phyloP scores from a whole-genome alignment of 305 asterid species.

The Rubia tinctorum region DNA sequence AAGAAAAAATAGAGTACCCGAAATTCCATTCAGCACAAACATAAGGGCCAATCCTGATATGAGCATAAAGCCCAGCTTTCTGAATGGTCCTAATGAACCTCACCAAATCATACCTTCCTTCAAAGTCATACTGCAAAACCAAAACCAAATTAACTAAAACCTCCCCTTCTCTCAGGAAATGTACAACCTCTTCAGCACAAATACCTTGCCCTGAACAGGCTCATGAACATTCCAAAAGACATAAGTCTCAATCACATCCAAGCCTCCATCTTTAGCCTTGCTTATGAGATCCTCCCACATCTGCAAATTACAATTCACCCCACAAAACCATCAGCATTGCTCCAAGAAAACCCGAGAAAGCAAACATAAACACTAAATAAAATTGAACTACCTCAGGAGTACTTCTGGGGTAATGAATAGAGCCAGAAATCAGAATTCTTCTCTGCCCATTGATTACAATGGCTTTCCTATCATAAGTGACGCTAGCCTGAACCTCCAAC shows the following conservation, averaged over 20 bases:
- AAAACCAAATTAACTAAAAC: conserved; percentile 14
- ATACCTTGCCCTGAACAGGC: conserved; percentile 85
- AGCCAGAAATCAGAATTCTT: conserved; percentile 81
- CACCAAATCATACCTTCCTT: conserved; percentile 90
- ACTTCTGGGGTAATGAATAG: conserved; percentile 93
- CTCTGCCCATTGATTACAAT: conserved; percentile 74
- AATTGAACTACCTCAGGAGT: conserved; percentile 62
- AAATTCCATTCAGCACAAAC: conserved; percentile 98
- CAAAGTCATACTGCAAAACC: conserved; percentile 81
- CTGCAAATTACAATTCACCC: conserved; percentile 32
- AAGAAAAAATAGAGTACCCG: conserved; percentile 45
- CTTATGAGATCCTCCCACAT: conserved; percentile 96
- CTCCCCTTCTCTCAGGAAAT: not conserved
- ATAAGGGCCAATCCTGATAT: conserved; percentile 92
- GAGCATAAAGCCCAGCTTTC: conserved; percentile 89
- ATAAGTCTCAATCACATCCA: conserved; percentile 90
- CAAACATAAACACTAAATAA: not conserved
- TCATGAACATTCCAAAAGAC: conserved; percentile 97
- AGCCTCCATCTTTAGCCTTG: conserved; percentile 93
- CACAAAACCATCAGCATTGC: conserved; percentile 19
- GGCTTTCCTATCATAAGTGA: conserved; percentile 74
- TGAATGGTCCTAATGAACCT: conserved; percentile 83
- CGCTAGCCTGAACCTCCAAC: conserved; percentile 41
- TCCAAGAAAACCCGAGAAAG: conserved; percentile 13
- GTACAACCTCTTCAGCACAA: conserved; percentile 11